phyloP scores from a whole-genome alignment of 805 yeast species.

The Ascoidea rubescens region DNA sequence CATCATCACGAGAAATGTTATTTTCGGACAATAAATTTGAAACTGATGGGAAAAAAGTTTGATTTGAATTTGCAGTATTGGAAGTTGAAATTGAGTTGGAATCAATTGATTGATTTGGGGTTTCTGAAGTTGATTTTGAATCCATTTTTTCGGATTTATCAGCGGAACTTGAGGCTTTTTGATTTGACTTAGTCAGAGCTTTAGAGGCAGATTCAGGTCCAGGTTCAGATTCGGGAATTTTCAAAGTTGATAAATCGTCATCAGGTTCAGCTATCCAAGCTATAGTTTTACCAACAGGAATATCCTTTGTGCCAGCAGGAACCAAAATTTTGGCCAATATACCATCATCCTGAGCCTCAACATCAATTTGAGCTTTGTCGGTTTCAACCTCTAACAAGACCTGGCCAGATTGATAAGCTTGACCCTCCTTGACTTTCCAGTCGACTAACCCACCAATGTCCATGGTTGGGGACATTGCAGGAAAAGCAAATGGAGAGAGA shows the following conservation, averaged over 20 bases:
- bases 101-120: slow-evolving; percentile 11
- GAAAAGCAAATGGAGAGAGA: slow-evolving; percentile 64
- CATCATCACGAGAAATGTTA: slow-evolving; percentile 54
- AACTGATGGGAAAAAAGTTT: slow-evolving; percentile 71
- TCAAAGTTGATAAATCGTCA: slow-evolving; percentile 60
- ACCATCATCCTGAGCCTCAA: slow-evolving; percentile 89
- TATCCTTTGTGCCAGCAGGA: slow-evolving; percentile 62
- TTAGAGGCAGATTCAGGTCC: slow-evolving; percentile 14
- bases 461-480: slow-evolving; percentile 99
- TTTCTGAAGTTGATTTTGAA: slow-evolving; percentile 10
- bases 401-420: slow-evolving; percentile 69
- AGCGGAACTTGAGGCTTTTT: no score
- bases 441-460: slow-evolving; percentile 83
- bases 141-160: slow-evolving; percentile 10
- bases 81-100: slow-evolving; percentile 10
- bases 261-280: slow-evolving; percentile 81
- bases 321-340: slow-evolving; percentile 59
- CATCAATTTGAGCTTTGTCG: slow-evolving; percentile 73
- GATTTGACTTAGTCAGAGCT: slow-evolving; percentile 9
- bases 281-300: slow-evolving; percentile 81
- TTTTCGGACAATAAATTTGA: slow-evolving; percentile 45
- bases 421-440: slow-evolving; percentile 80
- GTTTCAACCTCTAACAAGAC: slow-evolving; percentile 73
- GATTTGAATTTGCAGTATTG: slow-evolving; percentile 44
- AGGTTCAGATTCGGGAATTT: slow-evolving; percentile 29